A percentile compares a stretch with the other conserved stretches of the same genome.
Evolutionary conservation across 345 rosid species (phyloP).

Genomic region (Rubroshorea leprosula): DNA sequence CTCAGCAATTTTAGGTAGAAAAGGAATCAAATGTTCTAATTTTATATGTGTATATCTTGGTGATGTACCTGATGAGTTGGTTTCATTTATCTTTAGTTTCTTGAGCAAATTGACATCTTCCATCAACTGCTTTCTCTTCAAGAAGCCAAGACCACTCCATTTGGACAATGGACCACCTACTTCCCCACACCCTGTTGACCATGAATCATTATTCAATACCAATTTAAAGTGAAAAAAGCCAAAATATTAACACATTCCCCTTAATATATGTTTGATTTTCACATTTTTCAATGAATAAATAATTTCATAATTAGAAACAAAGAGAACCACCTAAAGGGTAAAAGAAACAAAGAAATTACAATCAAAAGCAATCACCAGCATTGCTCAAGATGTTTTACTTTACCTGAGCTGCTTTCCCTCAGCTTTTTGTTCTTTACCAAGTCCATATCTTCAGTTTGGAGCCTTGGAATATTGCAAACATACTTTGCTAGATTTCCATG

Average conservation of each 20-base stretch:
- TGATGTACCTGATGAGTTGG: conserved; percentile 10
- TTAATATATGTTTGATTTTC: not conserved
- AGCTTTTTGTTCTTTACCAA: conserved; percentile 33
- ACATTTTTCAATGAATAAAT: not conserved
- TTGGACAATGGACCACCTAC: conserved; percentile 4
- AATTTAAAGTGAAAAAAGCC: not conserved
- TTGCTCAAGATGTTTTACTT: not conserved
- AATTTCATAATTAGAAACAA: no score
- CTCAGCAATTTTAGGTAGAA: no score
- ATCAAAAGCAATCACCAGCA: not conserved
- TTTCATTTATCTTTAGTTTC: conserved; percentile 46
- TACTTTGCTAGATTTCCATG: conserved; percentile 8
- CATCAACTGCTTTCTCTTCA: conserved; percentile 45
- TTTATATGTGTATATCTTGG: no score
- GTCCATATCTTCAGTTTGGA: conserved; percentile 18
- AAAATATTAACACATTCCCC: no score
- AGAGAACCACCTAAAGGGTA: not conserved
- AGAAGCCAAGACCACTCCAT: conserved; percentile 16
- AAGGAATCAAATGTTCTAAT: no score
- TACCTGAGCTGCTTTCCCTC: conserved; percentile 40
- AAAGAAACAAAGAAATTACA: no score
- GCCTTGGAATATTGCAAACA: conserved; percentile 8
- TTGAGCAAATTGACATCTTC: conserved; percentile 37
- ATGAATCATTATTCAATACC: not conserved
- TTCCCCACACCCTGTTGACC: conserved; percentile 24